Evolutionary conservation across 805 yeast genomes (phyloP).

Genomic region (Brettanomyces bruxellensis): DNA sequence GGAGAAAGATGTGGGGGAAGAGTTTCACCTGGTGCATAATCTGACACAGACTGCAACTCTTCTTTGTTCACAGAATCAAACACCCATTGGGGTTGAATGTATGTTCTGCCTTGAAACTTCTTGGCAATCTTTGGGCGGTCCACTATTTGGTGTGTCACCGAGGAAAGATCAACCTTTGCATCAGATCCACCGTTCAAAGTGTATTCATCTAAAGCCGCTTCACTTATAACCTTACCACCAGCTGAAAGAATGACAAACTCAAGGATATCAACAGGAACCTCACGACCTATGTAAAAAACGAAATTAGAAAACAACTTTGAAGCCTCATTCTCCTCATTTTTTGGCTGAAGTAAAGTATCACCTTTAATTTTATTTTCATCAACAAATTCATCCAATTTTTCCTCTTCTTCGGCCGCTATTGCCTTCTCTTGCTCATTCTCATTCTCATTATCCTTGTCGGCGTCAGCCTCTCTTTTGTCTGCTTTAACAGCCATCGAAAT

Average conservation of each 20-base stretch:
- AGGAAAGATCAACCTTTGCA: slow-evolving; percentile 46
- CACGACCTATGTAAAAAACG: slow-evolving; percentile 86
- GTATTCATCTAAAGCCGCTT: slow-evolving; percentile 76
- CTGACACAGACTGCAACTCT: slow-evolving; percentile 63
- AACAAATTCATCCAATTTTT: slow-evolving; percentile 63
- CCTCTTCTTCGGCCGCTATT: slow-evolving; percentile 28
- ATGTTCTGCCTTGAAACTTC: slow-evolving; percentile 85
- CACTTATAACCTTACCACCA: slow-evolving; percentile 83
- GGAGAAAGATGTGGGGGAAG: slow-evolving; percentile 97
- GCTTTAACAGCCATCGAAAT: slow-evolving; percentile 47
- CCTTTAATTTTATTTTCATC: slow-evolving; percentile 54
- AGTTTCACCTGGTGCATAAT: slow-evolving; percentile 88
- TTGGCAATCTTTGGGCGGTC: slow-evolving; percentile 79
- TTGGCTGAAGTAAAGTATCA: slow-evolving; percentile 69
- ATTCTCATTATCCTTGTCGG: slow-evolving; percentile 28
- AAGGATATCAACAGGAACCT: slow-evolving; percentile 84
- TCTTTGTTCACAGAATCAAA: slow-evolving; percentile 84
- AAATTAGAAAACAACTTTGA: slow-evolving; percentile 63
- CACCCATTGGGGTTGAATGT: slow-evolving; percentile 96
- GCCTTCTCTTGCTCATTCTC: slow-evolving; percentile 27
- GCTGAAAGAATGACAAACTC: slow-evolving; percentile 81
- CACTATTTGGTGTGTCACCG: slow-evolving; percentile 85
- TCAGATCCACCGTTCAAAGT: slow-evolving; percentile 34
- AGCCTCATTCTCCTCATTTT: slow-evolving; percentile 45
- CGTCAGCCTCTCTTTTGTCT: slow-evolving; percentile 29